Percentiles rank a stretch among this genome's conserved stretches.
These are phyloP conservation scores for Phaseolus coccineus DNA, from an alignment of 331 rosid genomes.

Conservation along the genomic window DNA sequence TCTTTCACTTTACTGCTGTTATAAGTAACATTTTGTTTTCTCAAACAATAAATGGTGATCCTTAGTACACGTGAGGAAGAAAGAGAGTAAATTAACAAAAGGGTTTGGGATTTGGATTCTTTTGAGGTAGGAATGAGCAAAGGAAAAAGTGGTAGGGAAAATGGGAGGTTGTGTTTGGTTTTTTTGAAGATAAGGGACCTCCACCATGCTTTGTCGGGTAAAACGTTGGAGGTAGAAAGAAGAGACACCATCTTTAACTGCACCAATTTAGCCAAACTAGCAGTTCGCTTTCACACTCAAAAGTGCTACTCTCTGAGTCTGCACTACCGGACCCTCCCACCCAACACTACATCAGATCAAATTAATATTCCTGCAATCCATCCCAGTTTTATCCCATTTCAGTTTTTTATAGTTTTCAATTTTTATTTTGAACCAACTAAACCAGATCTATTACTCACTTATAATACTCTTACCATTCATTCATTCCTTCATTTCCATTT, in stretches of 20 bases:
- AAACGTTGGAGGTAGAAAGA: conserved; percentile 39
- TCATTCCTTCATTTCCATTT: too few species aligned
- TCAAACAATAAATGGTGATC: conserved; percentile 35
- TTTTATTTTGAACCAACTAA: too few species aligned
- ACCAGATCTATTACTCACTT: too few species aligned
- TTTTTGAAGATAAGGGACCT: conserved; percentile 50
- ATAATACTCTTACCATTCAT: too few species aligned
- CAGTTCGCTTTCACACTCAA: conserved; percentile 28
- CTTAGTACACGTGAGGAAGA: conserved; percentile 42
- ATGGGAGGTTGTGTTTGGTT: conserved; percentile 50
- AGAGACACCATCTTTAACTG: conserved; percentile 44
- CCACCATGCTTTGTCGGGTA: conserved; percentile 70
- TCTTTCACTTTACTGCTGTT: background rate
- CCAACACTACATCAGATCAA: too few species aligned
- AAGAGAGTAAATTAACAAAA: conserved; percentile 3
- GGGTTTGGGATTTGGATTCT: conserved; percentile 51
- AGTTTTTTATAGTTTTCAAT: too few species aligned
- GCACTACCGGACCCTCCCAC: too few species aligned
- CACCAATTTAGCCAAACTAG: conserved; percentile 41
- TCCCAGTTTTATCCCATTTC: too few species aligned
- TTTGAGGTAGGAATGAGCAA: conserved; percentile 62
- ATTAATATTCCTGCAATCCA: too few species aligned
- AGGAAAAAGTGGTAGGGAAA: conserved; percentile 37
- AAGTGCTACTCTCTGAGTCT: background rate
- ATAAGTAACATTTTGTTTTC: conserved; percentile 3